Evolutionary conservation across 2,329 filamentous ascomycete species (phyloP), one percentile per base, ranked within the genome.

Genomic region (Curvularia eragrostidis): DNA sequence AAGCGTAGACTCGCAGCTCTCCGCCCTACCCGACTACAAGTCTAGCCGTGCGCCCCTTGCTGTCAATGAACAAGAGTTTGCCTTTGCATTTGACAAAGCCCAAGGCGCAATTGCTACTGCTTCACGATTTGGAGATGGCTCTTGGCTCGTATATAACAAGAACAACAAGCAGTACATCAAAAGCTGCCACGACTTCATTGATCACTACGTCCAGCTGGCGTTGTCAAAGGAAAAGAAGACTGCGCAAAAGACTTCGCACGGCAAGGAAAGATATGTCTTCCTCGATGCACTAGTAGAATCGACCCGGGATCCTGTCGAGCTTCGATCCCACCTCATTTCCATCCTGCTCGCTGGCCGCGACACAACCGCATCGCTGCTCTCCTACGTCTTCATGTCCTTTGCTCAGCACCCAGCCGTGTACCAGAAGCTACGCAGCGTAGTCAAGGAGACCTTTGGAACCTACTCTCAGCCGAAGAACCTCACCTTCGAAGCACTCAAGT

Each of bases 291-390:
- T 97, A 1, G 91, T 90, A 42, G 83, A 85, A 48, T 91, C 90
- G 75, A 96, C 92, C 0, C 85, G 89, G 38, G 78, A 83, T 57
- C 75, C 78, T 24, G 83, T 83, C 47, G 85, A 93, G 2, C 83
- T 97, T 15, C 90, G 92, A 30, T 91, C 96, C 75, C 92, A 97
- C 75, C 81, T 96, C 46, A 84, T 95, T 13, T 88, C 89, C 44
- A 86, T 97, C 19, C 84, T 97, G 2, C 84, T 97, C 7, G 93
- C 93, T 1, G 92, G 91, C 7, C 85, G 91, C 39, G 93, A 97
- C 75, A 96, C 93, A 15, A 97, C 93, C 0, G 92, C 93, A 30
- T 85, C 83, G 1, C 90, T 91, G 0, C 83, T 97, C 0, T 90
- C 88, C 0, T 97, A 91, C 87, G 82, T 87, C 43, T 83, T 96